Evolutionary conservation across 2,329 filamentous ascomycete species (phyloP).

Genomic region (Diaporthe velutina): DNA sequence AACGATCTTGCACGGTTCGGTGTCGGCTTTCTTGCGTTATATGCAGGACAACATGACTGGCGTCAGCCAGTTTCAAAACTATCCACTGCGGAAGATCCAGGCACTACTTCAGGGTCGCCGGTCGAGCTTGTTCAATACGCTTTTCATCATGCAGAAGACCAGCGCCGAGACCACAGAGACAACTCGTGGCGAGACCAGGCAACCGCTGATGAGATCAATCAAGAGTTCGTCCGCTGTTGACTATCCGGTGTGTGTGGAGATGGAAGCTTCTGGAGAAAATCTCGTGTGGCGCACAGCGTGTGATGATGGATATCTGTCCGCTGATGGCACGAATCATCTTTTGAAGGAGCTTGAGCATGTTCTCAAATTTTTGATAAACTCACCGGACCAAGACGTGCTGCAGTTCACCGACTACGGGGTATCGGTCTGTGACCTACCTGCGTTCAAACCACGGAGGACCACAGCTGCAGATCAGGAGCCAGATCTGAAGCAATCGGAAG

Average conservation of each 20-base stretch:
- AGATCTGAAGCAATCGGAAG: not conserved
- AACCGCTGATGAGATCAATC: slow-evolving; percentile 71
- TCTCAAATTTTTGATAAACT: slow-evolving; percentile 66
- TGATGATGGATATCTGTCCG: slow-evolving; percentile 67
- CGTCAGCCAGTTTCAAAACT: slow-evolving; percentile 80
- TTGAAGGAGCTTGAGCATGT: slow-evolving; percentile 71
- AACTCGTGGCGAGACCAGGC: not conserved
- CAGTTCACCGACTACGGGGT: slow-evolving; percentile 63
- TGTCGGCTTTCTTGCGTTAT: slow-evolving; percentile 75
- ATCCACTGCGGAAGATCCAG: slow-evolving; percentile 74
- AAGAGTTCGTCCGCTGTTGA: slow-evolving; percentile 78
- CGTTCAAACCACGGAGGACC: slow-evolving; percentile 49
- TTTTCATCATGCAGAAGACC: slow-evolving; percentile 67
- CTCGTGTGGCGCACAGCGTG: slow-evolving; percentile 81
- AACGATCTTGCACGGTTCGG: slow-evolving; percentile 77
- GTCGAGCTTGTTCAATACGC: slow-evolving; percentile 63
- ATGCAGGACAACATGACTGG: slow-evolving; percentile 78
- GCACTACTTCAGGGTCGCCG: slow-evolving; percentile 63
- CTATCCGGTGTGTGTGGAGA: slow-evolving; percentile 85
- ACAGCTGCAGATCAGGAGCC: not conserved
- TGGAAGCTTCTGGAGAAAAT: slow-evolving; percentile 70
- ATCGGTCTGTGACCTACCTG: slow-evolving; percentile 75
- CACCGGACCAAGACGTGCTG: slow-evolving; percentile 65
- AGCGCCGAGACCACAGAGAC: slow-evolving; percentile 22
- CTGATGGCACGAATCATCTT: slow-evolving; percentile 60